Conservation (phyloP, 73 alveolate species). For the Tetrahymena elliotti region DNA sequence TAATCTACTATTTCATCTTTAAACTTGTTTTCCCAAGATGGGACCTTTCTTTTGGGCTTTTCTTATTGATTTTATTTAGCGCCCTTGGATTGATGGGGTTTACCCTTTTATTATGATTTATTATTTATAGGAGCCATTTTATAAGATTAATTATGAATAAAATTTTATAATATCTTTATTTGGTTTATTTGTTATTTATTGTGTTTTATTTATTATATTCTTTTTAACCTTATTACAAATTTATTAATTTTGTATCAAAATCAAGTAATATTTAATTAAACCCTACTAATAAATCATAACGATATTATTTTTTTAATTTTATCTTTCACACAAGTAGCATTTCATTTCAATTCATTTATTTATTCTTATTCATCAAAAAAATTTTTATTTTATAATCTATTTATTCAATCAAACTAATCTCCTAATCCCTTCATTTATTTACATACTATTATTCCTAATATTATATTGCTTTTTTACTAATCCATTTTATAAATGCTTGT, state of each 20-base stretch:
- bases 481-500: background rate
- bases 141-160: background rate
- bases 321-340: slow-evolving; percentile 1
- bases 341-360: background rate
- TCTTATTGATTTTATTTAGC: background rate
- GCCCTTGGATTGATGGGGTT: background rate
- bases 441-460: too few species aligned
- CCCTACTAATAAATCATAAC: background rate
- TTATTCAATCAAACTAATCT: too few species aligned
- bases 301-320: background rate
- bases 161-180: background rate
- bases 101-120: background rate
- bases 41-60: background rate
- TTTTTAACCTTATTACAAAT: background rate
- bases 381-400: background rate
- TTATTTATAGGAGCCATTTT: background rate
- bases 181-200: background rate
- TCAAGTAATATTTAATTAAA: background rate
- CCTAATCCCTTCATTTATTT: background rate
- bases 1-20: background rate
- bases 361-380: background rate
- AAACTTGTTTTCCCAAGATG: background rate
- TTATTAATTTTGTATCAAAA: background rate
- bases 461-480: too few species aligned
- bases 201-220: background rate